Base-by-base conservation (phyloP, 108 stramenopile genomes). In the Skeletonema costatum region DNA sequence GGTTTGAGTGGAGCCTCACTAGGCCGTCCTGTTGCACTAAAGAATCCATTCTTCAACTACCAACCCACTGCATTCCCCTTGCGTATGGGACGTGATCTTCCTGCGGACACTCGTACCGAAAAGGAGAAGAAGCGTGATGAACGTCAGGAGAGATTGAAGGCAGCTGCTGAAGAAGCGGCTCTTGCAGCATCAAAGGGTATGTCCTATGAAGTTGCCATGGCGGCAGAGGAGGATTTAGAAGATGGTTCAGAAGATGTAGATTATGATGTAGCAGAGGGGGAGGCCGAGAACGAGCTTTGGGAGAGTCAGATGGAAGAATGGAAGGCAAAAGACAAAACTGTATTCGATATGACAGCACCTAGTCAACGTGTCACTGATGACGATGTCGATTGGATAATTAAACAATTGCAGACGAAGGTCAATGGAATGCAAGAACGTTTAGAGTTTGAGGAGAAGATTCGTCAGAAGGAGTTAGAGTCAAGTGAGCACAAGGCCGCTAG, bases 81-180 rank as follows among this genome's bases (percentile, higher is more conserved):
- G 8, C 70, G 80, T 19, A 66, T 92, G 38, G 94, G 92, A 12
- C 88, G 90, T 48, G 68, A 86, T 10, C 86, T 87, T 35, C 89
- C 87, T 21, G 78, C 87, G 16, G 92, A 95, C 41, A 81, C 69
- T 11, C 87, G 92, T n/a, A 92, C 89, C 3, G 92, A 91, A 63
- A 84, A 85, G 53, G 90, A 95, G 68, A 92, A 93, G 87, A 95
- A 93, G 69, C 84, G 89, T 25, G 86, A 91, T 74, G 94, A 91
- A 66, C 85, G 91, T 1, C 89, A 93, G 73, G 84, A 90, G 53
- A 75, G 83, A 0, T 83, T 95, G 78, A 80, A 80, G 74, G 90
- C 85, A 11, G 94, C 94, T 41, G 92, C 94, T 3, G 73, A 86
- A 60, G 79, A 85, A 70, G 84, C 79, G 11, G 84, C 80, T 4